A percentile compares a stretch with the other conserved stretches of the same genome.
phyloP scores from a whole-genome alignment of 2,329 filamentous ascomycete genomes.

The Cytospora schulzeri region DNA sequence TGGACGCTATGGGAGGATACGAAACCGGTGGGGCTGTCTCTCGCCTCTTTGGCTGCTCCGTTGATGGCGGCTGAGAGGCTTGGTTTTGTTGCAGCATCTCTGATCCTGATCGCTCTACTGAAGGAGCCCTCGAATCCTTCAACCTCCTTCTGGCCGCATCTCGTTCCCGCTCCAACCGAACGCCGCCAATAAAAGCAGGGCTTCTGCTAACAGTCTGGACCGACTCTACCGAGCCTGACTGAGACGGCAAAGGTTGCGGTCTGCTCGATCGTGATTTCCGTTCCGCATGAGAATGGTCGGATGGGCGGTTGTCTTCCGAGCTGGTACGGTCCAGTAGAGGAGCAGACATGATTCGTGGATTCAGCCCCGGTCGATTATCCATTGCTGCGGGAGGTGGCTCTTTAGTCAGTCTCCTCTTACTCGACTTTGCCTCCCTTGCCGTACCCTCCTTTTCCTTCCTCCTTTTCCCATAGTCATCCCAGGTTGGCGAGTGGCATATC shows the following conservation, averaged over 20 bases:
- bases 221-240: slow-evolving; percentile 14
- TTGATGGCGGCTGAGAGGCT: slow-evolving; percentile 6
- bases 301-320: slow-evolving; percentile 6
- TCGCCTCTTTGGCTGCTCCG: slow-evolving; percentile 20
- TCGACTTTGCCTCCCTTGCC: slow-evolving; percentile 41
- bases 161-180: slow-evolving; percentile 46
- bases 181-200: slow-evolving; percentile 45
- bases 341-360: slow-evolving; percentile 20
- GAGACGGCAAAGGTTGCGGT: neutral
- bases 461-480: slow-evolving; percentile 60
- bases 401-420: slow-evolving; percentile 44
- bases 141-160: slow-evolving; percentile 36
- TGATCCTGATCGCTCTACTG: slow-evolving; percentile 17
- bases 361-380: slow-evolving; percentile 27
- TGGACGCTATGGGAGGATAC: slow-evolving; percentile 26
- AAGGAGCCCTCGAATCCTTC: slow-evolving; percentile 21
- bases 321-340: slow-evolving; percentile 22
- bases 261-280: neutral
- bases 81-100: slow-evolving; percentile 8
- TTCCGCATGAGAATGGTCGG: slow-evolving; percentile 31
- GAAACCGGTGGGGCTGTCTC: slow-evolving; percentile 20
- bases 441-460: slow-evolving; percentile 52
- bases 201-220: slow-evolving; percentile 15
- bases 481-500: slow-evolving; percentile 64
- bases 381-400: slow-evolving; percentile 34